These are phyloP conservation scores for Logfia minima DNA, from an alignment of 129 eudicot species.

Conservation along the genomic window DNA sequence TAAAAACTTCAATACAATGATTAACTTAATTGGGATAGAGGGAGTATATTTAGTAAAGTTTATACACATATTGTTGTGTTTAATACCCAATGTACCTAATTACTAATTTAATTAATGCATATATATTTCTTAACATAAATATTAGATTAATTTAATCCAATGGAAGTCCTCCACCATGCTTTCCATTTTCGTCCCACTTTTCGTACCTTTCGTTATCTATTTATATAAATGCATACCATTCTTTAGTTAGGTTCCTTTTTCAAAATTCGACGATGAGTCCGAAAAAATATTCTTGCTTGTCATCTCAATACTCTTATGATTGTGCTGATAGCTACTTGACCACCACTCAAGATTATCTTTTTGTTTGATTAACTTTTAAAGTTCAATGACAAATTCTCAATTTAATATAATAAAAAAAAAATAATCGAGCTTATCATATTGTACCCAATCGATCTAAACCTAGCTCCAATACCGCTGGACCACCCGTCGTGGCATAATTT, in stretches of 20 bases:
- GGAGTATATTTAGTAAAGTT: too few species aligned
- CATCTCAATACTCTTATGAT: conserved; percentile 28
- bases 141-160: conserved; percentile 8
- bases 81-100: too few species aligned
- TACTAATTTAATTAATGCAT: too few species aligned
- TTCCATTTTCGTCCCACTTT: conserved; percentile 29
- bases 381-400: conserved; percentile 11
- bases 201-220: conserved; percentile 27
- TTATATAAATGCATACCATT: conserved; percentile 16
- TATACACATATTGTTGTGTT: too few species aligned
- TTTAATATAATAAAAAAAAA: not conserved
- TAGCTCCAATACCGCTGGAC: conserved; percentile 23
- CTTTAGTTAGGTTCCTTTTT: conserved; percentile 38
- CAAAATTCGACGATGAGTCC: conserved; percentile 12
- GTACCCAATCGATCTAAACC: conserved; percentile 1
- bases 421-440: not conserved
- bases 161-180: conserved; percentile 21
- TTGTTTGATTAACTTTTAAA: conserved; percentile 16
- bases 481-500: conserved; percentile 16
- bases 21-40: too few species aligned
- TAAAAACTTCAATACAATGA: not conserved
- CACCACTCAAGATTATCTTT: conserved; percentile 35
- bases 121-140: not conserved
- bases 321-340: conserved; percentile 29
- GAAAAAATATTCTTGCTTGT: conserved; percentile 21